A percentile compares a stretch with the other conserved stretches of the same genome.
These are phyloP conservation scores for Blepharisma undulans DNA, from an alignment of 169 alveolate genomes.

Conservation along the genomic window DNA sequence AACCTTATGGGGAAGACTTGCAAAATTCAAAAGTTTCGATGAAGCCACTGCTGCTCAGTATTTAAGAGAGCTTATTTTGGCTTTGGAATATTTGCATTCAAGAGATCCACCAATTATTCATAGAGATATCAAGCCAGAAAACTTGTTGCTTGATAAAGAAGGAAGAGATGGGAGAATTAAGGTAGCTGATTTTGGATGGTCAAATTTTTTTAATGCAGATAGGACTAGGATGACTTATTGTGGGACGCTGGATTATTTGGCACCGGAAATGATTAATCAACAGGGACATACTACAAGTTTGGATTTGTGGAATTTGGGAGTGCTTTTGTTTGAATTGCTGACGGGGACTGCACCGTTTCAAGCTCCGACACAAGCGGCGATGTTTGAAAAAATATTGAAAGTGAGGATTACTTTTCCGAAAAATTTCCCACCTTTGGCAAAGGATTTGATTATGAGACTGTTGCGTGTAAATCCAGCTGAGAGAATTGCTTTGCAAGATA, in stretches of 20 bases:
- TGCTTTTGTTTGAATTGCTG: slow-evolving; percentile 88
- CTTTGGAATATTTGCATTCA: slow-evolving; percentile 85
- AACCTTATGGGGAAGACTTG: slow-evolving; percentile 73
- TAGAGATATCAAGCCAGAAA: slow-evolving; percentile 74
- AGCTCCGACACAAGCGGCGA: slow-evolving; percentile 54
- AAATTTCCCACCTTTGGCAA: slow-evolving; percentile 56
- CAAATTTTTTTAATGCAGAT: slow-evolving; percentile 59
- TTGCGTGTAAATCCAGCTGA: slow-evolving; percentile 63
- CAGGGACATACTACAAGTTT: slow-evolving; percentile 84
- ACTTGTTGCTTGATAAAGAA: slow-evolving; percentile 60
- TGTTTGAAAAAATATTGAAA: slow-evolving; percentile 46
- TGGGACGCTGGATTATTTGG: slow-evolving; percentile 92
- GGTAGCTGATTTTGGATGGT: slow-evolving; percentile 72
- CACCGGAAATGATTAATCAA: slow-evolving; percentile 91
- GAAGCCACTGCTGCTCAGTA: slow-evolving; percentile 83
- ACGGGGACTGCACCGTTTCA: slow-evolving; percentile 91
- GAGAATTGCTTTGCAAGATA: slow-evolving; percentile 63
- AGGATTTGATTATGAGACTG: slow-evolving; percentile 66
- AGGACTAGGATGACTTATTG: slow-evolving; percentile 87
- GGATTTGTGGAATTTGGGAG: slow-evolving; percentile 92
- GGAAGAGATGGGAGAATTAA: slow-evolving; percentile 52
- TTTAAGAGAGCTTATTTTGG: slow-evolving; percentile 83
- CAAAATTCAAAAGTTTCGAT: slow-evolving; percentile 74
- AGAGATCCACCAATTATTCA: slow-evolving; percentile 87
- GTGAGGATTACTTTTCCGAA: slow-evolving; percentile 57